A percentile compares a stretch with the other conserved stretches of the same genome.
phyloP scores from a whole-genome alignment of 2,329 filamentous ascomycete species.

The Trichoderma gracile region DNA sequence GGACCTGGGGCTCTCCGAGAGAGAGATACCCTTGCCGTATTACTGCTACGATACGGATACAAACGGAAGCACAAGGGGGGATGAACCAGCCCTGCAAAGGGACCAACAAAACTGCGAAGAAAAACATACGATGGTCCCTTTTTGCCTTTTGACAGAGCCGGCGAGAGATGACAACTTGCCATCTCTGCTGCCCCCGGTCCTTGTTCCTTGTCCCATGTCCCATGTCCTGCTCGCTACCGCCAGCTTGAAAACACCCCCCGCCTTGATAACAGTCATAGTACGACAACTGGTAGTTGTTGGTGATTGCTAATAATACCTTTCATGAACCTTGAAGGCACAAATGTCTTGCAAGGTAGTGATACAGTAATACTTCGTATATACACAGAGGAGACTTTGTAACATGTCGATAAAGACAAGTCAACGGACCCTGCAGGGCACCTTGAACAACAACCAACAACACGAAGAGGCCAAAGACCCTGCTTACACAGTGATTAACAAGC shows the following conservation, averaged over 20 bases:
- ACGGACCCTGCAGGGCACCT: no score
- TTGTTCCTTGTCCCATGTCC: no score
- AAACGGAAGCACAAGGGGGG: neutral
- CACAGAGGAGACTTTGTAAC: no score
- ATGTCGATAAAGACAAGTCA: no score
- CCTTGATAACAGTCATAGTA: neutral
- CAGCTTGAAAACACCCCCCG: constrained; percentile 7
- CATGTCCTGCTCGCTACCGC: constrained; percentile 8
- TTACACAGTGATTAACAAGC: no score
- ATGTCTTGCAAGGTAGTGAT: no score
- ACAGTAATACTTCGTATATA: no score
- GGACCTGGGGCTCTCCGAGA: neutral
- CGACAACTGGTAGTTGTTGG: neutral
- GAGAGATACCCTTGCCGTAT: no score
- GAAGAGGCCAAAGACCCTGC: no score
- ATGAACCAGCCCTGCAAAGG: no score
- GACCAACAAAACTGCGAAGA: neutral
- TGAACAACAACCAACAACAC: no score
- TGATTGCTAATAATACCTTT: neutral
- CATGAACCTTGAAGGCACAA: neutral
- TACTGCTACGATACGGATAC: neutral
- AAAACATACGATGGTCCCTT: constrained; percentile 1
- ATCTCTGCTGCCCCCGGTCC: constrained; percentile 7
- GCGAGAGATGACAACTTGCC: neutral
- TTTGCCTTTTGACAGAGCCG: constrained; percentile 5